Percentiles rank a stretch among this genome's conserved stretches.
These are phyloP conservation scores for Malus sylvestris DNA, from an alignment of 306 rosid species.

Conservation along the genomic window DNA sequence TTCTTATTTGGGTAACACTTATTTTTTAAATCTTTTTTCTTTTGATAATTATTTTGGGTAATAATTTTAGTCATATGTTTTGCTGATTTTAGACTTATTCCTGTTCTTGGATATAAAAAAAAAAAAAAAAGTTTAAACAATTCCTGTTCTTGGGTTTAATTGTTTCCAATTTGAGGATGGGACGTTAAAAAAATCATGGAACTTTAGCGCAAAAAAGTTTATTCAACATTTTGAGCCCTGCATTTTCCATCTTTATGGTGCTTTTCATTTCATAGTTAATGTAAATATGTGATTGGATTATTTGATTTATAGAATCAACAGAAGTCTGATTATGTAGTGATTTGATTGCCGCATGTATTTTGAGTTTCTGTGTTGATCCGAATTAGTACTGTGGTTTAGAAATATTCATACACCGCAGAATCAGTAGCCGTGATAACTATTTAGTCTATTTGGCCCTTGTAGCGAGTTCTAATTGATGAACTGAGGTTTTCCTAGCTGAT, in stretches of 20 bases:
- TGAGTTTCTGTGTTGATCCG: background rate
- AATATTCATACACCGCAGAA: background rate
- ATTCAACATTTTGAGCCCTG: background rate
- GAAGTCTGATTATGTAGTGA: background rate
- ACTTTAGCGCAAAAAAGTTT: conserved; percentile 3
- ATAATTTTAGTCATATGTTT: background rate
- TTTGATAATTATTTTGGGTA: background rate
- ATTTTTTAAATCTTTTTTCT: background rate
- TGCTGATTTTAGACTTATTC: background rate
- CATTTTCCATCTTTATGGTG: background rate
- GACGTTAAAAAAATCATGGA: background rate
- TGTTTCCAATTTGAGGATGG: conserved; percentile 19
- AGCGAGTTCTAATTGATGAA: background rate
- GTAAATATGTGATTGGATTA: background rate
- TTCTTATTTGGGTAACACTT: conserved; percentile 10
- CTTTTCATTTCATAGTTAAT: background rate
- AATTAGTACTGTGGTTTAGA: background rate
- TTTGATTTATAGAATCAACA: background rate
- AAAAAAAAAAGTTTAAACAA: too few species aligned
- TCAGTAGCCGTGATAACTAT: background rate
- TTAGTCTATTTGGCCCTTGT: background rate
- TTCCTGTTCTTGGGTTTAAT: conserved; percentile 13
- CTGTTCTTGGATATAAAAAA: too few species aligned
- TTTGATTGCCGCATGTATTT: background rate
- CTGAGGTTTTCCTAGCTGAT: background rate